A percentile compares a stretch with the other conserved stretches of the same genome.
Evolutionary conservation across 345 rosid species (phyloP).

Genomic region (Geranium rotundifolium): DNA sequence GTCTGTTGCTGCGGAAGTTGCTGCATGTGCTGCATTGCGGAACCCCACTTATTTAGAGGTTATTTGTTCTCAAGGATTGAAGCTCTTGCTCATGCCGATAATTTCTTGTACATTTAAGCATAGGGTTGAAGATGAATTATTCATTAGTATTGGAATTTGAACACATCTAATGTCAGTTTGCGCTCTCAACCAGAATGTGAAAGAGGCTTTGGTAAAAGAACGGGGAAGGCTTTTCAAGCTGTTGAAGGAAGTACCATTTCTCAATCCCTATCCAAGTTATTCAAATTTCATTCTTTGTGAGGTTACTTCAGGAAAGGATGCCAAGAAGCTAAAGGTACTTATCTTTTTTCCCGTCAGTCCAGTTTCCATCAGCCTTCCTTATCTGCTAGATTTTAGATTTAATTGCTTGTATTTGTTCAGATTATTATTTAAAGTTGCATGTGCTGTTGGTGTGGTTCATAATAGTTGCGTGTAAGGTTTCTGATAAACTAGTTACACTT

Average conservation of each 20-base stretch:
- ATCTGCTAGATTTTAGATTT: no score
- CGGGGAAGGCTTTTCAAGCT: slow-evolving; percentile 59
- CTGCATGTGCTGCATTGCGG: slow-evolving; percentile 80
- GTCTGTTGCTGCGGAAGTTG: slow-evolving; percentile 86
- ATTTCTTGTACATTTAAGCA: background rate
- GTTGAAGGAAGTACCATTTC: slow-evolving; percentile 63
- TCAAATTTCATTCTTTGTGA: slow-evolving; percentile 83
- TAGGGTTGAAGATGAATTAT: background rate
- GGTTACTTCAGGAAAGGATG: slow-evolving; percentile 70
- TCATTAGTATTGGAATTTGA: background rate
- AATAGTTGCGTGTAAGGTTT: no score
- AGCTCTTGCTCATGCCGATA: background rate
- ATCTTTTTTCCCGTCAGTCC: background rate
- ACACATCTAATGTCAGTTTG: slow-evolving; percentile 6
- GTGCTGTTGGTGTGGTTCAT: no score
- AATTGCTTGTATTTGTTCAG: no score
- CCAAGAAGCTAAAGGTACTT: slow-evolving; percentile 75
- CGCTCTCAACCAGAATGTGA: slow-evolving; percentile 43
- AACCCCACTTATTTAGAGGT: slow-evolving; percentile 69
- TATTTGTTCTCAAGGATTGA: slow-evolving; percentile 7
- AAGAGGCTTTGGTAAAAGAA: slow-evolving; percentile 62
- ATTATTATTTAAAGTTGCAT: no score
- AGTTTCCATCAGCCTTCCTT: background rate
- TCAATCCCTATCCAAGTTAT: slow-evolving; percentile 68
- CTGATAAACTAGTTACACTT: no score